phyloP scores from a whole-genome alignment of 2,329 filamentous ascomycete genomes.

The Trichoderma arundinaceum region DNA sequence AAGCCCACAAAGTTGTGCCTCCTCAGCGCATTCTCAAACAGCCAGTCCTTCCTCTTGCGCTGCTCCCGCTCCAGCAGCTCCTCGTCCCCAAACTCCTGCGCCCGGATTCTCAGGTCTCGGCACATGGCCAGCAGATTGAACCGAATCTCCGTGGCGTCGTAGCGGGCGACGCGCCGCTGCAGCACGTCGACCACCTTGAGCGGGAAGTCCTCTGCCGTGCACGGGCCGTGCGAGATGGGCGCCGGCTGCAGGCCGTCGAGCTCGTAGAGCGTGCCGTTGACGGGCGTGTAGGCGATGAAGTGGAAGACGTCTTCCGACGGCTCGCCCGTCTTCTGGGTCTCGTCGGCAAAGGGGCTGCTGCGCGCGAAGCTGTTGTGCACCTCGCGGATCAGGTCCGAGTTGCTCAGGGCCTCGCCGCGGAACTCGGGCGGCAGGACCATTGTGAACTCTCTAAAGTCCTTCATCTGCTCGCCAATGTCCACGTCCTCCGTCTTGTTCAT shows the following conservation, averaged over 20 bases:
- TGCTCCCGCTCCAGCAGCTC: constrained; percentile 81
- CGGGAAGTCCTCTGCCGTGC: constrained; percentile 73
- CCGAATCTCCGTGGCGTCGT: constrained; percentile 84
- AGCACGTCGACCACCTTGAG: constrained; percentile 84
- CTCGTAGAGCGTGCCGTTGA: constrained; percentile 85
- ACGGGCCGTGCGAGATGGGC: constrained; percentile 85
- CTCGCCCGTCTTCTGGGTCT: constrained; percentile 71
- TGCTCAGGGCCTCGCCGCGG: constrained; percentile 65
- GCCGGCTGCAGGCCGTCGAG: constrained; percentile 92
- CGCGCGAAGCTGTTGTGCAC: constrained; percentile 91
- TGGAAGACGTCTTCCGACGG: constrained; percentile 88
- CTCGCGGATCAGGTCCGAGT: constrained; percentile 71
- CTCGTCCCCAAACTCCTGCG: constrained; percentile 79
- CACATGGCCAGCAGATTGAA: constrained; percentile 97
- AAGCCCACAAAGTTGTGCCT: constrained; percentile 97
- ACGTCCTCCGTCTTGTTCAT: constrained; percentile 79
- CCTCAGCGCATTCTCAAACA: constrained; percentile 91
- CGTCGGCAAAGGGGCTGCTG: constrained; percentile 89
- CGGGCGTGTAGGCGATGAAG: constrained; percentile 91
- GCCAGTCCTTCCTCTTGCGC: constrained; percentile 83
- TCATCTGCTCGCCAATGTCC: constrained; percentile 72
- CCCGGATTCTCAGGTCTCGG: constrained; percentile 76
- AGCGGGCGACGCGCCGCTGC: constrained; percentile 80
- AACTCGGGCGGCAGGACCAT: constrained; percentile 79
- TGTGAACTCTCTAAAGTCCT: constrained; percentile 86